Evolutionary conservation across 305 asterid species (phyloP).

Genomic region (Fraxinus dipetala): DNA sequence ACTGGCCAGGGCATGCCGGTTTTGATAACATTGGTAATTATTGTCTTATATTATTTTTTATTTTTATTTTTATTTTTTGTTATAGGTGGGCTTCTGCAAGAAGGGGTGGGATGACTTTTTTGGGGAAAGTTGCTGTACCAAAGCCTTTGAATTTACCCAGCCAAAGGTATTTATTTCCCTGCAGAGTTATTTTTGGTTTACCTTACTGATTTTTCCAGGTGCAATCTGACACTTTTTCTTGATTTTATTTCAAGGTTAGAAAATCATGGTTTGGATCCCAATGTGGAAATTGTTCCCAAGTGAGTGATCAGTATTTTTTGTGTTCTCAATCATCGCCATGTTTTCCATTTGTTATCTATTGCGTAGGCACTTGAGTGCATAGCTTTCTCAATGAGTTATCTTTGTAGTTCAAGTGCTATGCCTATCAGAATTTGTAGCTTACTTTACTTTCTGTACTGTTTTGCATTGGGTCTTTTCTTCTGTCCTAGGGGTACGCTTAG

Average conservation of each 20-base stretch:
- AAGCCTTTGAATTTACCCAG: slow-evolving; percentile 97
- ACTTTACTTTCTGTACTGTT: neutral
- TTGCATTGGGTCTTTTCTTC: slow-evolving; percentile 17
- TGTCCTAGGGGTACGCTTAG: slow-evolving; percentile 74
- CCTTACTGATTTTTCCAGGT: slow-evolving; percentile 5
- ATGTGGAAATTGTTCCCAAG: slow-evolving; percentile 97
- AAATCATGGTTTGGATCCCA: slow-evolving; percentile 92
- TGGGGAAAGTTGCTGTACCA: slow-evolving; percentile 95
- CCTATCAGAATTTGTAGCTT: neutral
- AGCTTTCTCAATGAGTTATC: neutral
- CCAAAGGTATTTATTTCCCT: slow-evolving; percentile 54
- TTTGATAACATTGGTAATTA: neutral
- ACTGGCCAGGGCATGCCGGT: neutral
- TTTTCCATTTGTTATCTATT: slow-evolving; percentile 4
- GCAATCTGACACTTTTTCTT: slow-evolving; percentile 31
- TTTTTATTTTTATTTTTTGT: slow-evolving; percentile 13
- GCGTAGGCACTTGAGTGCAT: neutral
- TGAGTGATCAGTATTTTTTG: slow-evolving; percentile 41
- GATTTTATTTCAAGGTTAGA: slow-evolving; percentile 67
- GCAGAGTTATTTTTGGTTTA: neutral
- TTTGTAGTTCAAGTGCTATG: neutral
- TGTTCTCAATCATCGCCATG: slow-evolving; percentile 8
- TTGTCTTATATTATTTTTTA: neutral
- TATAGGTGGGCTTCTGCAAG: slow-evolving; percentile 86
- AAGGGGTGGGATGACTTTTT: slow-evolving; percentile 92